These are phyloP conservation scores for Tricholoma hemisulphureum DNA, from an alignment of 768 basidiomycete species.

Conservation along the genomic window DNA sequence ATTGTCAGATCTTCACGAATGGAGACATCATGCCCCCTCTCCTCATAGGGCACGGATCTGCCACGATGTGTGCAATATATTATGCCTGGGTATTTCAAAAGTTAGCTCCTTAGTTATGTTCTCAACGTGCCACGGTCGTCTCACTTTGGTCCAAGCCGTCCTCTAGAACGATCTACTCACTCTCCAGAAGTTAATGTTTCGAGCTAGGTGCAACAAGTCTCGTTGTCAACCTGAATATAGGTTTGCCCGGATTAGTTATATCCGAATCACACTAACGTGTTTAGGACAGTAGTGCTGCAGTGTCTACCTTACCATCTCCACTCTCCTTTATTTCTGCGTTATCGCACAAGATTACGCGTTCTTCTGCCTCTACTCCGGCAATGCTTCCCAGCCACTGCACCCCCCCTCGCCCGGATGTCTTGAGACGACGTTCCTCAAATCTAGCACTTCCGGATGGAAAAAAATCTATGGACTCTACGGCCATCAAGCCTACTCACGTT, in stretches of 20 bases:
- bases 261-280: slow-evolving; percentile 5
- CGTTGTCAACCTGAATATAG: slow-evolving; percentile 10
- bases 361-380: neutral
- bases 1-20: too few species aligned
- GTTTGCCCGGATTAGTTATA: neutral
- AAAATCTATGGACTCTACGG: neutral
- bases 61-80: too few species aligned
- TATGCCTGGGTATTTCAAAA: too few species aligned
- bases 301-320: neutral
- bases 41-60: too few species aligned
- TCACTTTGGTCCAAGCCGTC: neutral
- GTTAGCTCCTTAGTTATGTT: neutral
- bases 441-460: neutral
- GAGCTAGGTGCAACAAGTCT: neutral
- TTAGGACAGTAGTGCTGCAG: neutral
- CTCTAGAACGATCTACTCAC: neutral
- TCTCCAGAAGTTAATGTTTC: neutral
- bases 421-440: neutral
- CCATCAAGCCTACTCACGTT: neutral
- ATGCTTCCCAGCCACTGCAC: neutral
- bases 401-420: neutral
- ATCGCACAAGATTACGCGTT: neutral
- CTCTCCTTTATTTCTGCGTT: neutral
- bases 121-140: neutral
- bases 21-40: too few species aligned